Conservation (phyloP, 2,329 filamentous ascomycete species). For the Tolypocladium cylindrosporum region DNA sequence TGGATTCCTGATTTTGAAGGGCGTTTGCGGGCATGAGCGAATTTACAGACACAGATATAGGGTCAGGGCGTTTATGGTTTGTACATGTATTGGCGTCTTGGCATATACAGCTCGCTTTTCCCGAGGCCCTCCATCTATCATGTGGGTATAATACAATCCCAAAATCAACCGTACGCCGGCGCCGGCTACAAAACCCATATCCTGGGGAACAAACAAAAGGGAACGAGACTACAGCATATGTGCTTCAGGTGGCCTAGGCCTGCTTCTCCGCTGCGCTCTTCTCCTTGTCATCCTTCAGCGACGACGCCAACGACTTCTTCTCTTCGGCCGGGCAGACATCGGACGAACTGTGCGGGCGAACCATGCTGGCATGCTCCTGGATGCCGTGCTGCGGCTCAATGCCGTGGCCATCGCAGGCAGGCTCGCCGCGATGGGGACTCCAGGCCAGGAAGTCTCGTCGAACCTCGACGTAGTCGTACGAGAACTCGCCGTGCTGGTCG, state of each 20-base stretch:
- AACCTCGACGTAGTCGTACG: slow-evolving; percentile 85
- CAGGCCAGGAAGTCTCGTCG: slow-evolving; percentile 81
- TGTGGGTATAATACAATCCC: slow-evolving; percentile 1
- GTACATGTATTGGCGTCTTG: not conserved
- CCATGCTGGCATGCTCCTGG: slow-evolving; percentile 46
- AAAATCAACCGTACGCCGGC: slow-evolving; percentile 4
- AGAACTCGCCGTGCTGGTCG: slow-evolving; percentile 83
- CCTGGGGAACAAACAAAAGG: not conserved
- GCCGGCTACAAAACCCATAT: slow-evolving; percentile 6
- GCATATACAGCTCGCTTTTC: slow-evolving; percentile 1
- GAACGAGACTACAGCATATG: not conserved
- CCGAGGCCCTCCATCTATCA: not conserved
- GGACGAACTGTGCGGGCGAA: slow-evolving; percentile 13
- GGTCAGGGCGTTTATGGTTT: not conserved
- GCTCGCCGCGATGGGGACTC: slow-evolving; percentile 65
- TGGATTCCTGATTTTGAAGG: not conserved
- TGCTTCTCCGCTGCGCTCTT: slow-evolving; percentile 2
- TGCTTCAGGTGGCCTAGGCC: not conserved
- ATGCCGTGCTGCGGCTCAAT: slow-evolving; percentile 63
- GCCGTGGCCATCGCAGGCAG: slow-evolving; percentile 45
- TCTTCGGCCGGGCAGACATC: slow-evolving; percentile 5
- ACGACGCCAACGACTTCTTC: slow-evolving; percentile 6
- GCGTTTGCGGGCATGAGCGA: not conserved
- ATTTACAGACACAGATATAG: not conserved
- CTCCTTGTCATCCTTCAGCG: slow-evolving; percentile 3